Evolutionary conservation across 345 rosid species (phyloP), one percentile per base, ranked within the genome.

Genomic region (Trapa bicornis): DNA sequence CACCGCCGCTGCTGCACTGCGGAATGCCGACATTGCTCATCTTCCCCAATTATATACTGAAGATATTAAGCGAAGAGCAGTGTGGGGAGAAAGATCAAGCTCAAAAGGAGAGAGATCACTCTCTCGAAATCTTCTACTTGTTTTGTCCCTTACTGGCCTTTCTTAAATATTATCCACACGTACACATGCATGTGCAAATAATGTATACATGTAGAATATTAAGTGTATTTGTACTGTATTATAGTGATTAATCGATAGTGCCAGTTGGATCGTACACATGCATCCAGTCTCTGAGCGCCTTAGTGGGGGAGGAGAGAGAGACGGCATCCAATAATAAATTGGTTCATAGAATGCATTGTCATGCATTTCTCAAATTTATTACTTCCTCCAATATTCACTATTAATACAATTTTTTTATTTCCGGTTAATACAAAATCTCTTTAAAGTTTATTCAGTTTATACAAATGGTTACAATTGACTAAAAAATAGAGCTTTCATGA

Each of bases 1-100:
- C 75, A 47, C 58, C 64, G 48, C 75, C 75, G 47, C 67, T 72
- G 35, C 67, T 45, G 35, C 68, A 33, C 7, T 58, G 63, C 63
- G 63, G 11, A 2, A 11, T 32, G n/a, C 39, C 41, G 47, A 67
- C 33, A 33, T 54, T 54, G 54, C 69, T 66, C 61, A 35, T 16
- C 33, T 36, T 32, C 56, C 22, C 62, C 39, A 50, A 50, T 50
- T n/a, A 17, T 50, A 3, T 5, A 15, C 4, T n/a, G 8, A 57
- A n/a, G 61, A 10, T 13, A 22, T 32, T 2, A 11, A 11, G 60
- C 1, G 17, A 54, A 1, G 33, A 54, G 17, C 1, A 16, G 17
- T 1, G 22, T 22, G 29, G 29, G 29, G 29, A 22, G 29, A 22
- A 22, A 22, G 29, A 22, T 22, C 29, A 22, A 22, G 29, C 29